phyloP scores from a whole-genome alignment of 441 rosid species.

The Pelargonium fulgidum region DNA sequence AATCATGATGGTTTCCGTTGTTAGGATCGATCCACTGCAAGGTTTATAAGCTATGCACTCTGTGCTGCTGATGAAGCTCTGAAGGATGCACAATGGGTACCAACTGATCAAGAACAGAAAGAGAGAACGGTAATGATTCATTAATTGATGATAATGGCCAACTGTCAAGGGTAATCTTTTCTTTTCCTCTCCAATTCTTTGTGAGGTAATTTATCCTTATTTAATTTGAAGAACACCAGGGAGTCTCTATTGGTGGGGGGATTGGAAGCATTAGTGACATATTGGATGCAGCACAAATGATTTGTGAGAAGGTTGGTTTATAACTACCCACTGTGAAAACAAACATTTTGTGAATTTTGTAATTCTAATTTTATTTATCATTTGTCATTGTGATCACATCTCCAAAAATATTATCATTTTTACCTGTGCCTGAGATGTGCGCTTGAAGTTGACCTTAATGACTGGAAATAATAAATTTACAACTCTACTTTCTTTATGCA shows the following conservation, averaged over 20 bases:
- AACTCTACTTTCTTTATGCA: constrained; percentile 32
- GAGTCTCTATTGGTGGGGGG: constrained; percentile 92
- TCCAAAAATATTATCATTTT: neutral
- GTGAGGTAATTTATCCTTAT: neutral
- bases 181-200: neutral
- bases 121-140: constrained; percentile 60
- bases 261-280: constrained; percentile 84
- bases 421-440: constrained; percentile 1
- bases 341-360: neutral
- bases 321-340: constrained; percentile 10
- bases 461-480: constrained; percentile 18
- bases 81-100: constrained; percentile 73
- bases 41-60: constrained; percentile 78
- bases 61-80: constrained; percentile 92
- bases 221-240: constrained; percentile 51
- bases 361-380: neutral
- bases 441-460: constrained; percentile 11
- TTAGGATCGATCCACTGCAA: constrained; percentile 66
- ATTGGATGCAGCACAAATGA: constrained; percentile 81
- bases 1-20: constrained; percentile 14
- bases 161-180: neutral
- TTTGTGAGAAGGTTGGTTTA: constrained; percentile 65
- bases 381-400: neutral
- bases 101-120: constrained; percentile 56
- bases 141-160: constrained; percentile 9